Evolutionary conservation across 2,329 filamentous ascomycete genomes (phyloP), one percentile per base, ranked within the genome.

Genomic region (Aspergillus sp.): DNA sequence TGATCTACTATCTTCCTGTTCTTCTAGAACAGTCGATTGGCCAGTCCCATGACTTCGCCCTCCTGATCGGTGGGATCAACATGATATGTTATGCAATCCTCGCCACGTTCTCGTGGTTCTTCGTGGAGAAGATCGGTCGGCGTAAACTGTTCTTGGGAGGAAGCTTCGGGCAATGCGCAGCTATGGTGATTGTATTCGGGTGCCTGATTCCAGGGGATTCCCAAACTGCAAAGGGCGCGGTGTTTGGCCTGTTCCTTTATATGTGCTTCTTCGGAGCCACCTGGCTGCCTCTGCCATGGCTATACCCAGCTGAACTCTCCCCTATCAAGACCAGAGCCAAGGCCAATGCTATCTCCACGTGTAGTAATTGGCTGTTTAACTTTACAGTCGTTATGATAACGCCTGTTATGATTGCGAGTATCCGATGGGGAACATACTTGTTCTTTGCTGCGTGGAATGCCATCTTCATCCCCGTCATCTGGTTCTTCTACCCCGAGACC

Each of bases 261-360:
- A 89, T 89, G 66, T 84, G 85, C 5, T 86, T 85, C 56, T 89
- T 89, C 62, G 87, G 86, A 31, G 85, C 86, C 0, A 86, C 84
- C 0, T 87, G 84, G 81, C 70, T 88, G 5, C 85, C 86, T 14
- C 78, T 87, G 21, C 86, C 86, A 1, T 89, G 85, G 86, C 45
- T 75, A 53, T 75, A 76, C 58, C 75, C 80, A 0, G 79, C 81
- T 50, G 82, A 82, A 60, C 72, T 82, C 65, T 82, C 80, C 55
- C 82, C 82, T 6, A 77, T 83, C 68, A 81, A 80, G 70, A 84
- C 81, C 8, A 77, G 82, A 50, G 79, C 80, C 41, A 83, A 83
- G 73, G 81, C 81, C 41, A 84, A 83, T 66, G 81, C 82, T 1
- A 71, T 83, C 7, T 81, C 80, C 0, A 84, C 81, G 4, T 79